A percentile compares a stretch with the other conserved stretches of the same genome.
These are phyloP conservation scores for Aspergillus homomorphus DNA, from an alignment of 495 filamentous ascomycete species.

Conservation along the genomic window DNA sequence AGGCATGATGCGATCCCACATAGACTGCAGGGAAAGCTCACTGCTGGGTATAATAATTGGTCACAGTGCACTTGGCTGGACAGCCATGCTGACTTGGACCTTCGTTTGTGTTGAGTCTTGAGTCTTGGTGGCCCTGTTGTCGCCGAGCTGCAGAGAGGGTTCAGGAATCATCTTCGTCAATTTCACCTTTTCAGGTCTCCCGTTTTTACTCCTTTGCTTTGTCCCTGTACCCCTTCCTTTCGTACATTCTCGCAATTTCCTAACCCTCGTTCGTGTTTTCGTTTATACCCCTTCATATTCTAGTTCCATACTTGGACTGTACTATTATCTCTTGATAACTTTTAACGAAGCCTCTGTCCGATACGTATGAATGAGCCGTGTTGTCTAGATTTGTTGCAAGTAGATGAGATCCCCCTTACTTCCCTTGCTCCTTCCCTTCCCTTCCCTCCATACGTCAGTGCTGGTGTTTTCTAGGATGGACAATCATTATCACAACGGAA, in stretches of 20 bases:
- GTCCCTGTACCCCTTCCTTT: conserved; percentile 18
- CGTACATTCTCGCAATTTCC: conserved; percentile 27
- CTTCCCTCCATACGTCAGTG: too few relatives aligned
- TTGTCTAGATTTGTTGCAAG: not conserved
- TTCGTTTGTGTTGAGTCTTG: not conserved
- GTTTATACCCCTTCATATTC: conserved; percentile 28
- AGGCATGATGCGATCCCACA: conserved; percentile 1
- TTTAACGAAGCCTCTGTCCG: conserved; percentile 23
- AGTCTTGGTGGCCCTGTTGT: not conserved
- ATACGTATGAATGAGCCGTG: not conserved
- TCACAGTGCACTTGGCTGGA: not conserved
- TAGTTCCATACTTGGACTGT: conserved; percentile 22
- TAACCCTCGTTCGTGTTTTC: conserved; percentile 7
- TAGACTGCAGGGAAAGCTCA: not conserved
- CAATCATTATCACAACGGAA: too few relatives aligned
- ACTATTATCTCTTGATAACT: conserved; percentile 26
- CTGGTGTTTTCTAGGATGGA: too few relatives aligned
- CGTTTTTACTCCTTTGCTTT: conserved; percentile 13
- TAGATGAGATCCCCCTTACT: too few relatives aligned
- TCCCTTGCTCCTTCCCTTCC: too few relatives aligned
- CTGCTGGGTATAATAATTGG: not conserved
- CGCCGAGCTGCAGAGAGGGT: not conserved
- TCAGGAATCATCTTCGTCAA: not conserved
- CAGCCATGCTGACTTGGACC: not conserved
- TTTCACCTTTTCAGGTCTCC: not conserved